Evolutionary conservation across 176 grass and related monocot genomes (phyloP), one percentile per base, ranked within the genome.

Genomic region (Aegilops tauschii): DNA sequence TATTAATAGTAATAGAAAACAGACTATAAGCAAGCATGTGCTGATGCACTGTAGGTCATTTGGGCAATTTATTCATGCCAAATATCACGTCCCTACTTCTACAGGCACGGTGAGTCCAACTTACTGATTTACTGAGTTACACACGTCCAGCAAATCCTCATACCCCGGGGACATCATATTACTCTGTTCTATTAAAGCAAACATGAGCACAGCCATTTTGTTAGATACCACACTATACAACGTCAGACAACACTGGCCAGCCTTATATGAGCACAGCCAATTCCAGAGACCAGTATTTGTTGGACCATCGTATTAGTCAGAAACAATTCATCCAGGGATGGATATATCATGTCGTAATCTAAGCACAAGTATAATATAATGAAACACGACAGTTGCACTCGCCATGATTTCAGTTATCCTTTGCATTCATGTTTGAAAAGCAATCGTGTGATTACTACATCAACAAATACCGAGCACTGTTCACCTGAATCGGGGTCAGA

Each of bases 401-500:
- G 6, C 21, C 25, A 12, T 20, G 37, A 69, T 82, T 69, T 23
- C 20, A 37, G 29, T 6, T 54, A 54, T 32, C 56, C 14, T 45
- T 47, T 63, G 36, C 14, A 75, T 49, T n/a, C 36, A 84, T 75
- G 27, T 10, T 21, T 31, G 14, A 83, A 64, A 73, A 31, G 31
- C 6, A 73, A 47, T 5, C 56, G 30, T 25, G 30, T 20, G 36
- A 14, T 5, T 16, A 8, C 7, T 39, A 6, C 65, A 52, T 82
- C 17, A 37, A 30, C 3, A 14, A 8, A n/a, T 10, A 10, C 31
- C 58, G 6, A 39, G 6, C 7, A 39, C 37, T 39, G 37, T 63
- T 63, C 69, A 84, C 82, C 82, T 84, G 82, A 44, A 20, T 25
- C 10, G 69, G 82, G 28, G 17, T 95, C 74, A 95, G 74, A 73